Base-by-base conservation (phyloP, 306 rosid species). In the Glycine tomentella region DNA sequence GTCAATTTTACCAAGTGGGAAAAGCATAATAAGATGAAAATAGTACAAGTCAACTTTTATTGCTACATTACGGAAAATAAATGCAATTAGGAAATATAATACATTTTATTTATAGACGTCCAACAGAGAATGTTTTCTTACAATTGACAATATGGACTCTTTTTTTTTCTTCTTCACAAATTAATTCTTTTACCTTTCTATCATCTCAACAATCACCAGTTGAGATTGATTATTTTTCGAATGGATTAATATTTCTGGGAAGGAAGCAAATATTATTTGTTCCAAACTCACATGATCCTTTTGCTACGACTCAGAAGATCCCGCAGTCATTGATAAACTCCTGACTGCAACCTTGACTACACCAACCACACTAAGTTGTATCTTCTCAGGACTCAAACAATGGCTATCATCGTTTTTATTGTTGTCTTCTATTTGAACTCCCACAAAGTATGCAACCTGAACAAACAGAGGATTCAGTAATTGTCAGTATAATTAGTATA, bases 371-470 rank as follows among this genome's bases (percentile, higher is more conserved):
- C 99, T 88, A 33, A 85, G 96, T 73, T 91, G 98, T 77, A 89
- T 90, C 94, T 7, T 92, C 82, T 87, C 94, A 42, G 93, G 94
- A 86, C 89, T 84, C 75, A 89, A 73, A 59, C 91, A 88, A 51
- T 55, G 92, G 36, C 74, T 84, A 10, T 86, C 84, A 71, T 25
- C 31, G 31, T 25, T 25, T 25, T 67, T 87, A 66, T 83, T 79
- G 65, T 72, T 90, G 48, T 87, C 98, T 81, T 95, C 98, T 78
- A 89, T 86, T 86, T 93, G 97, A 75, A 95, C 93, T 36, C 90
- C 97, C 82, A 90, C 97, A 62, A 89, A 89, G 84, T 93, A 93
- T 44, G 98, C 99, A 75, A 93, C 86, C 99, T 95, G 92, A 76
- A 78, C 70, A 82, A 42, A 66, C 79, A 69, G 45, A 20, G 31